Base-by-base conservation (phyloP, 768 basidiomycete genomes). In the Hypholoma sublateritium region DNA sequence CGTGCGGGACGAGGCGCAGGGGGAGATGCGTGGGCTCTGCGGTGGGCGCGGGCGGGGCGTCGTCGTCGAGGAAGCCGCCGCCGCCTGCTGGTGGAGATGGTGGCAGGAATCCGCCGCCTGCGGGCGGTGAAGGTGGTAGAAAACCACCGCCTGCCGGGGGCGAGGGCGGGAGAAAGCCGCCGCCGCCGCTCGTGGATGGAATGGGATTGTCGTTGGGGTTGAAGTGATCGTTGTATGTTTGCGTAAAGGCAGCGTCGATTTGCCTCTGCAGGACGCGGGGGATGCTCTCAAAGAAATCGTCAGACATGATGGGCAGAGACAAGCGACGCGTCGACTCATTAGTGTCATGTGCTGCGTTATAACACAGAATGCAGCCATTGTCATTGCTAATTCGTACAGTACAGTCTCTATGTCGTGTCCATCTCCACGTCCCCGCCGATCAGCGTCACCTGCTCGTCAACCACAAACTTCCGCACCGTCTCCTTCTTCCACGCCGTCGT, bases 401-500 rank as follows among this genome's bases (percentile, higher is more conserved):
- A 41, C 39, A 41, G 39, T 5, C 16, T 25, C 50, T 80, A 93
- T 72, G 87, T 84, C 34, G 83, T 88, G 75, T 93, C 91, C 91
- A 93, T 93, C 45, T 84, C 53, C 53, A 22, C 51, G 6, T 24
- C 89, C 62, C 80, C 81, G 14, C 71, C 75, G 24, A 85, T 64
- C 5, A 74, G 70, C 11, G 78, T 86, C 22, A 89, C 69, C 57
- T 87, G 82, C 73, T 96, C 95, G 25, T 73, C 81, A 17, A 90
- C 81, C 49, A 98, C 74, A 57, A 96, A 73, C 54, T 74, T 82
- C 60, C 88, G 79, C 49, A 98, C 79, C 34, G 75, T 79, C 75
- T 97, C 92, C 58, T 81, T 87, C 74, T 89, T 92, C 85, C 87
- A 92, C 5, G 89, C 91, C 0, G 95, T 98, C 22, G 95, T 94